Evolutionary conservation across 306 rosid genomes (phyloP), one percentile per base, ranked within the genome.

Genomic region (Castanospermum australe): DNA sequence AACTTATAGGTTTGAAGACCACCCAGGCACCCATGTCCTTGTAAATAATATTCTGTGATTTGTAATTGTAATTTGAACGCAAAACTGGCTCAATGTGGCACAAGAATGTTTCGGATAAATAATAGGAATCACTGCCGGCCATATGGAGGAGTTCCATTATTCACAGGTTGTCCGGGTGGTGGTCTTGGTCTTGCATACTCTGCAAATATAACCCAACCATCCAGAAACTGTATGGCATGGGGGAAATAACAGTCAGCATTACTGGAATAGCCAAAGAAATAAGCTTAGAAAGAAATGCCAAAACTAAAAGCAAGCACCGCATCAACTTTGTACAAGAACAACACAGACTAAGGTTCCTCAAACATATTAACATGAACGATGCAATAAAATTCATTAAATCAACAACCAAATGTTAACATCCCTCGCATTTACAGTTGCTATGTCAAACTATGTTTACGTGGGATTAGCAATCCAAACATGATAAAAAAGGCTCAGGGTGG

Each of bases 161-260:
- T 78, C 80, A 56, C 64, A 13, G 76, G 39, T 54, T 73, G 80
- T 61, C 86, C 84, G 0, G 84, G 87, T 20, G 94, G 83, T 5
- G 88, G 92, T 84, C 91, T 96, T 13, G 98, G 97, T 76, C 87
- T 90, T 20, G 99, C 99, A 52, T 96, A 96, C 89, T 96, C 99
- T 0, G 99, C 99, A 70, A 93, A 96, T 85, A 96, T 93, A 57
- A 96, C 99, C 99, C 99, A 96, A 57, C 99, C 99, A 50, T 96
- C 98, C 55, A 96, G 87, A 86, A 93, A 93, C 99, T 96, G 82
- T 22, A 81, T 18, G 33, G 55, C 76, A 77, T 6, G 65, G 64
- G 35, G 28, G 42, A 39, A 81, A 44, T 63, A 56, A 71, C 47
- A 61, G 69, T 76, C 61, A 47, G 75, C 54, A 64, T 68, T 21